Base-by-base conservation (phyloP, 805 yeast species). In the Saccharomycopsis vini region DNA sequence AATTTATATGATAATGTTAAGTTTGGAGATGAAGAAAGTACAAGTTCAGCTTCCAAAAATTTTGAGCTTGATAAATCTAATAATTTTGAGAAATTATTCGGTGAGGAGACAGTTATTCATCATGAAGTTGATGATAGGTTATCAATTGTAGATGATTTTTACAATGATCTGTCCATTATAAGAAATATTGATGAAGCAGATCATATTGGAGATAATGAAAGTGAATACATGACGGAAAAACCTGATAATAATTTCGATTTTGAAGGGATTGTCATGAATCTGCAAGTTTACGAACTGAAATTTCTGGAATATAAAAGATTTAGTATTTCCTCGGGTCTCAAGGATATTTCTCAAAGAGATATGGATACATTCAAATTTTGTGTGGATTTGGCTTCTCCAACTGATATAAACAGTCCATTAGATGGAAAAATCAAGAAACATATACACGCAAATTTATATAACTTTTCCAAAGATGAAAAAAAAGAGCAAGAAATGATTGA, bases 1-100 rank as follows among this genome's bases (percentile, higher is more conserved):
- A 26, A 42, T 15, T 30, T 36, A 22, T 42, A 42, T 26, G 20
- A 42, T 29, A 30, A 42, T 15, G 40, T 36, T 10, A 36, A 37
- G 9, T 28, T 30, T 16, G 38, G 23, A 9, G 29, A 36, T n/a
- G 40, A 41, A 13, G 34, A 29, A 5, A 7, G 7, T 6, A 33
- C 23, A 15, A n/a, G n/a, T 9, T 7, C 7, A 7, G n/a, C 7
- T n/a, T 15, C 19, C 13, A n/a, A 13, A 6, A 37, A 37, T 5
- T 23, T n/a, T 37, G 20, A 28, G 13, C 40, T n/a, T 23, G 40
- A 15, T 21, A 38, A 15, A 9, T n/a, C 15, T n/a, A 28, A n/a
- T 15, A 35, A 35, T 20, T 35, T 9, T 12, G 34, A 38, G 4
- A 16, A 24, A n/a, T 18, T n/a, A 12, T 36, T 6, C 18, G 19